Base-by-base conservation (phyloP, 176 grass and related monocot species). In the Carex littledalei region DNA sequence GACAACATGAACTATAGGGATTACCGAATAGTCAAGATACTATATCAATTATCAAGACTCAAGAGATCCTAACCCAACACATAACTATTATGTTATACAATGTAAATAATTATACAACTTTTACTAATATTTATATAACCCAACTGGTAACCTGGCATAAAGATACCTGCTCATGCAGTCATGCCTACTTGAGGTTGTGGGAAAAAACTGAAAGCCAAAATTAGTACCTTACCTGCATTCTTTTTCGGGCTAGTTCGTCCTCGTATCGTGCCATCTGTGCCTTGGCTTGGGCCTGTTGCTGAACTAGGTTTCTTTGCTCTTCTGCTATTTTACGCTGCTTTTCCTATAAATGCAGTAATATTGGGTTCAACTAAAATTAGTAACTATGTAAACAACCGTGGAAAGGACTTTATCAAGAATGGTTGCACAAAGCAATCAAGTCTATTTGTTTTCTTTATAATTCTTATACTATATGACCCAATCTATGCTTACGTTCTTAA, bases 161-260 rank as follows among this genome's bases (percentile, higher is more conserved):
- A 24, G 47, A 26, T 14, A 16, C 68, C 22, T 13, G 49, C 13
- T 78, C 26, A 29, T 29, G 57, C 12, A 6, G 29, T 29, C 29
- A 1, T 29, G 29, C 7, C 13, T 57, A 56, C 6, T 35, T 18
- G 14, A 78, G 14, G 74, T 8, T 78, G 24, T 34, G 0, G 52
- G 50, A 16, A 76, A 56, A 53, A 8, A 57, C n/a, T 78, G 52
- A 55, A n/a, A 32, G 15, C 6, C 45, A 53, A 78, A 12, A 50
- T 50, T 50, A 50, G 49, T 55, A 54, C 14, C 55, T 11, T 14
- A 92, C 96, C 91, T 94, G 87, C 82, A 92, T 95, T 84, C 96
- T 92, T 87, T 95, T 95, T 85, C 91, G 89, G 58, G 91, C 90
- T 55, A 95, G 89, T 79, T 99, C 96, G 63, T 99, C 93, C 66